Evolutionary conservation across 2,329 filamentous ascomycete species (phyloP).

Genomic region (Beauveria brongniartii): DNA sequence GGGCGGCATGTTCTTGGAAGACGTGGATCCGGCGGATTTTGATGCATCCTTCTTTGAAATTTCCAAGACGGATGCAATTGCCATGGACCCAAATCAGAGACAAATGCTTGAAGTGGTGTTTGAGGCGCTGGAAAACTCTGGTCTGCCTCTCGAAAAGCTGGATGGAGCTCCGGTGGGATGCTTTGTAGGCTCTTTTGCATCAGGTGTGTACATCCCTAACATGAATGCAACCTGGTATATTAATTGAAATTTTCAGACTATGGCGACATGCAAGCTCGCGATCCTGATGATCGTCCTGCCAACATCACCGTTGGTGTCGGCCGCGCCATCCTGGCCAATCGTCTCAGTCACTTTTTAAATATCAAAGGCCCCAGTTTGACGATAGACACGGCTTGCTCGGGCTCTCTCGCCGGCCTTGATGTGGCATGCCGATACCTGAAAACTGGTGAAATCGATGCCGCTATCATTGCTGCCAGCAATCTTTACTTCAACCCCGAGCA

Average conservation of each 20-base stretch:
- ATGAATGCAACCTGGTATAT: not conserved
- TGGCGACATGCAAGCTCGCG: constrained; percentile 24
- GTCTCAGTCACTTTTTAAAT: constrained; percentile 39
- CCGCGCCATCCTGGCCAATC: constrained; percentile 36
- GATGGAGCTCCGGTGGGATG: not conserved
- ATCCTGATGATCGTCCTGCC: constrained; percentile 37
- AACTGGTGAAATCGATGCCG: constrained; percentile 12
- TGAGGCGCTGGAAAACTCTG: not conserved
- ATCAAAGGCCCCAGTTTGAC: constrained; percentile 39
- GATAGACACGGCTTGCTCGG: constrained; percentile 45
- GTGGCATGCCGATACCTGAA: constrained; percentile 24
- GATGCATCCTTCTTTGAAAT: constrained; percentile 2
- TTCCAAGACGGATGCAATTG: not conserved
- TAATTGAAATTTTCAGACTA: constrained; percentile 15
- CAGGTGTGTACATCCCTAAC: not conserved
- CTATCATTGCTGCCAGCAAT: constrained; percentile 33
- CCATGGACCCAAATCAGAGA: constrained; percentile 3
- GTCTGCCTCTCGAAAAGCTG: not conserved
- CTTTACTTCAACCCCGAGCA: constrained; percentile 36
- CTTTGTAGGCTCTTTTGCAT: constrained; percentile 23
- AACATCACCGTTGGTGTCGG: constrained; percentile 40
- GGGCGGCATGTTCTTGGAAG: constrained; percentile 6
- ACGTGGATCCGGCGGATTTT: not conserved
- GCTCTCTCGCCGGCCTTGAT: constrained; percentile 37
- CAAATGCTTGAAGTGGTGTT: constrained; percentile 6